These are phyloP conservation scores for Colletotrichum incanum DNA, from an alignment of 2,329 filamentous ascomycete species.

Conservation along the genomic window DNA sequence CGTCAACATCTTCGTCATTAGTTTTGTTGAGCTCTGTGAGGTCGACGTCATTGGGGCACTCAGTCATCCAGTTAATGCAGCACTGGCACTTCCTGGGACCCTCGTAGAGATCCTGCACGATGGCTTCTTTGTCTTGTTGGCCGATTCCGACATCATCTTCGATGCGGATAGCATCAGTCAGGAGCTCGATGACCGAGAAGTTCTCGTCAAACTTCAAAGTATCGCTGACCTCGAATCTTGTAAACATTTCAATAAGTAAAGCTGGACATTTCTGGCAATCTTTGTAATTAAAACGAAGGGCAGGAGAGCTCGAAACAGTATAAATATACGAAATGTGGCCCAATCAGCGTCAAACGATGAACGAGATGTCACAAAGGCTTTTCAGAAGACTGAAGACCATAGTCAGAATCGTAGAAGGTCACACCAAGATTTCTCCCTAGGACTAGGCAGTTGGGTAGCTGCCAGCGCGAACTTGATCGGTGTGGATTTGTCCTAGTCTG, in stretches of 20 bases:
- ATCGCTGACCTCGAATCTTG: background rate
- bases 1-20: constrained; percentile 19
- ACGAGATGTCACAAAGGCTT: background rate
- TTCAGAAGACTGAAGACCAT: background rate
- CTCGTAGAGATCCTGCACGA: constrained; percentile 49
- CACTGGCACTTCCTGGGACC: constrained; percentile 49
- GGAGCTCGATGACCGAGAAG: constrained; percentile 32
- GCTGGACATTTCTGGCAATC: background rate
- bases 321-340: background rate
- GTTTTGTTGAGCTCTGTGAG: constrained; percentile 25
- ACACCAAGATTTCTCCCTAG: background rate
- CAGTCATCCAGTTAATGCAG: constrained; percentile 50
- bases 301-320: too few species aligned
- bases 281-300: background rate
- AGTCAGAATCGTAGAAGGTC: background rate
- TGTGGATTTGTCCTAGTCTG: background rate
- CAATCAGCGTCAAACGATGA: background rate
- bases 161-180: constrained; percentile 25
- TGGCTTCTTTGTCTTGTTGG: constrained; percentile 14
- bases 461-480: background rate
- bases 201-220: constrained; percentile 20
- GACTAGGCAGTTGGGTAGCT: background rate
- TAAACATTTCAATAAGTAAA: background rate
- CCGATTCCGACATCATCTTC: constrained; percentile 21
- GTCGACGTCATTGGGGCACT: constrained; percentile 45